Percentiles rank a stretch among this genome's conserved stretches.
Conservation (phyloP, 352 stramenopile species). For the Globisporangium okanoganense region DNA sequence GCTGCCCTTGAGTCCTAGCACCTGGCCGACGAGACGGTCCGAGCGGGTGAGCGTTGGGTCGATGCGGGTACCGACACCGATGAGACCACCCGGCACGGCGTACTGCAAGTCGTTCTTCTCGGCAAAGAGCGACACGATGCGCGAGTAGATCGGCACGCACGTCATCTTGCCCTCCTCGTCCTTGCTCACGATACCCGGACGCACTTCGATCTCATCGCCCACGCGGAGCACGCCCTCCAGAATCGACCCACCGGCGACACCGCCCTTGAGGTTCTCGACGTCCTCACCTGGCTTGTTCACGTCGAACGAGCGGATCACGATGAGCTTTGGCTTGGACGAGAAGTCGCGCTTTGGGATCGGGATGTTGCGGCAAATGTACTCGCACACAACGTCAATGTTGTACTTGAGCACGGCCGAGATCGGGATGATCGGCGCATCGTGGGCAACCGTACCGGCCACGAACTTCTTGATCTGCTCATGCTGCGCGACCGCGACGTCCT, state of each 20-base stretch:
- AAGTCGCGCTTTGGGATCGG: constrained; percentile 98
- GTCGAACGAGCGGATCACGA: constrained; percentile 99
- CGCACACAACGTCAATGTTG: constrained; percentile 99
- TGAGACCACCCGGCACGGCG: constrained; percentile 98
- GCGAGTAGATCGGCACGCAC: constrained; percentile 92
- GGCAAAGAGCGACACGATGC: constrained; percentile 96
- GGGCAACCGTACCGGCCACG: constrained; percentile 88
- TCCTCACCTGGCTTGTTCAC: constrained; percentile 99
- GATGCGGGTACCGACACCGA: constrained; percentile 99
- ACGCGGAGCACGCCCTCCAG: constrained; percentile 96
- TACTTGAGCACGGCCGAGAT: constrained; percentile 99
- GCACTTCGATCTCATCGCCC: constrained; percentile 99
- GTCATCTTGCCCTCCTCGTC: constrained; percentile 95
- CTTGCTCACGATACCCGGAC: constrained; percentile 99
- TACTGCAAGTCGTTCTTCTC: constrained; percentile 99
- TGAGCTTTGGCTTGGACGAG: constrained; percentile 96
- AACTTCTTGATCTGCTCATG: constrained; percentile 96
- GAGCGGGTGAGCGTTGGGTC: constrained; percentile 98
- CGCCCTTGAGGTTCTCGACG: constrained; percentile 95
- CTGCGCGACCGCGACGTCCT: constrained; percentile 96
- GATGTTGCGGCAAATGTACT: constrained; percentile 99
- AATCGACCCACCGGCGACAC: constrained; percentile 90
- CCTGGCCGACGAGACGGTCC: constrained; percentile 99
- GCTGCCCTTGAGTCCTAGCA: constrained; percentile 96
- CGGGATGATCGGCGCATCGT: constrained; percentile 98